Evolutionary conservation across 768 basidiomycete species (phyloP), one percentile per base, ranked within the genome.

Genomic region (Leccinum uliginosum): DNA sequence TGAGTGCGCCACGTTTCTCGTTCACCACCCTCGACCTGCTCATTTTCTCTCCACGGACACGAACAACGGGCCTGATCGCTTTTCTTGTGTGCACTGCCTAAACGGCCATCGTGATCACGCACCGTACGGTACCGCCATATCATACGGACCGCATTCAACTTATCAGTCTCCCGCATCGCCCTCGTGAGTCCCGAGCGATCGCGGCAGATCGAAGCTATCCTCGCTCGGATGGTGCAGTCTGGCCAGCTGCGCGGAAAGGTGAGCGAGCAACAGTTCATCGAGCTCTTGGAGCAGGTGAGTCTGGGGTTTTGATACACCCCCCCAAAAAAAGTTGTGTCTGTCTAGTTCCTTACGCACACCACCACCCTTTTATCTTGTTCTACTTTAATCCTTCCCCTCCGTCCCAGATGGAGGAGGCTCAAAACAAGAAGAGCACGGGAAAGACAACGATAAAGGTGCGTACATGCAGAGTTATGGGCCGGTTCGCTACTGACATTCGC

Each of bases 121-220:
- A 12, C 11, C 21, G 3, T 21, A 14, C 19, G 12, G 38, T 11
- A 10, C 17, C 38, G 6, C 15, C 1, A 19, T 6, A 40, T 19
- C n/a, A 9, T 17, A 40, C 34, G 34, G 17, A 12, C 32, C 12
- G 43, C 43, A 44, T 44, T 10, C 9, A 9, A 29, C 9, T n/a
- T 11, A 14, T 9, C 66, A 96, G 93, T 95, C 55, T 86, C 90
- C 10, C 85, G 94, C 50, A 95, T 96, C 60, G 82, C 86, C 4
- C 83, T 96, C 27, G 93, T 95, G 63, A 89, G 89, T 61, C 86
- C 91, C 0, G 84, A 89, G 40, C 78, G 91, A 67, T 87, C 91
- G 17, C 80, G 80, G 59, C 84, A 92, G 69, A 89, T 96, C 62
- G 90, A 94, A 72, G 75, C 74, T 3, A 83, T 93, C 56, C 76